Conservation (phyloP, 768 basidiomycete species). For the Candolleomyces aberdarensis region DNA sequence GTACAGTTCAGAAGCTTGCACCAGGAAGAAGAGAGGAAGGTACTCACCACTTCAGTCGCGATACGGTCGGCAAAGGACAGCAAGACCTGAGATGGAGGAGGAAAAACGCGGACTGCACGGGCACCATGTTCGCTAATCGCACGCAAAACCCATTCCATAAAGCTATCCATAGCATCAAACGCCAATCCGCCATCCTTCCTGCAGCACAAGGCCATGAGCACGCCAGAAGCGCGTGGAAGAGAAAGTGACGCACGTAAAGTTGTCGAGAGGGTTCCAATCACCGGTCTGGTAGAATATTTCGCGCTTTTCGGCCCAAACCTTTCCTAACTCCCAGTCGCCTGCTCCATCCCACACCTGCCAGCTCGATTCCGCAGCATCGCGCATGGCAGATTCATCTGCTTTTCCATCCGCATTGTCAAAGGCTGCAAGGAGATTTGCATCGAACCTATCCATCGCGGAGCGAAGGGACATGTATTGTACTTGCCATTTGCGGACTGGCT, state of each 20-base stretch:
- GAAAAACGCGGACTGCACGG: constrained; percentile 84
- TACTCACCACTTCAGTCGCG: constrained; percentile 71
- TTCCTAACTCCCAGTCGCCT: constrained; percentile 87
- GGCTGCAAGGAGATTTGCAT: constrained; percentile 77
- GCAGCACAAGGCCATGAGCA: constrained; percentile 4
- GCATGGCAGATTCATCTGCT: constrained; percentile 74
- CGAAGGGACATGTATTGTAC: constrained; percentile 62
- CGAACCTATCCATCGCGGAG: constrained; percentile 83
- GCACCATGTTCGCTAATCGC: constrained; percentile 74
- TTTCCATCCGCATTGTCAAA: constrained; percentile 86
- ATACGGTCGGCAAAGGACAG: constrained; percentile 81
- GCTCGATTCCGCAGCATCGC: constrained; percentile 74
- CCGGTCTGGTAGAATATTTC: constrained; percentile 90
- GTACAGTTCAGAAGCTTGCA: not conserved
- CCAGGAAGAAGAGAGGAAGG: not conserved
- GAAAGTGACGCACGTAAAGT: constrained; percentile 63
- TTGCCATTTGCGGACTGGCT: constrained; percentile 70
- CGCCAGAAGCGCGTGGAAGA: not conserved
- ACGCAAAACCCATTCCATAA: constrained; percentile 67
- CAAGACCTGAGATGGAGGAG: constrained; percentile 71
- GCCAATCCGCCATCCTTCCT: constrained; percentile 63
- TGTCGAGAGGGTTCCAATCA: constrained; percentile 77
- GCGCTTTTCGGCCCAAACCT: constrained; percentile 93
- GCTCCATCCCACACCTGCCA: constrained; percentile 74
- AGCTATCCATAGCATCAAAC: constrained; percentile 92